A percentile compares a stretch with the other conserved stretches of the same genome.
Evolutionary conservation across 352 stramenopile genomes (phyloP).

Genomic region (Globisporangium cylindrosporum): DNA sequence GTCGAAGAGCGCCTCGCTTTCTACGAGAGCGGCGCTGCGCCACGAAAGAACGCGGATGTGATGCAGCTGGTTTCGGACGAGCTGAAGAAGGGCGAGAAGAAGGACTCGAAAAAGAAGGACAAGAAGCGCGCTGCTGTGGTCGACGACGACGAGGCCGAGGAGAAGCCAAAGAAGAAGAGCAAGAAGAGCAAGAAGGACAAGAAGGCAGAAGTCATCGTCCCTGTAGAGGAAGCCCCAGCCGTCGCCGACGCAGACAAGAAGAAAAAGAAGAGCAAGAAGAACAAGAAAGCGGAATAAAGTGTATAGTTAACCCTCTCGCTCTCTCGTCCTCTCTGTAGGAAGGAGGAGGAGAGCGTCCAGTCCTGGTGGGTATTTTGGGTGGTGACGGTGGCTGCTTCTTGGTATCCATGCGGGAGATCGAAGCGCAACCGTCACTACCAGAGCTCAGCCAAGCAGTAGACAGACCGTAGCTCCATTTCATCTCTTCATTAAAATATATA

Average conservation of each 20-base stretch:
- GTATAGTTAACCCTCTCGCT: constrained; percentile 41
- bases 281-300: constrained; percentile 74
- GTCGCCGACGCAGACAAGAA: constrained; percentile 52
- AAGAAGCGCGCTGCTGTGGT: constrained; percentile 74
- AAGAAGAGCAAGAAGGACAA: constrained; percentile 80
- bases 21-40: constrained; percentile 98
- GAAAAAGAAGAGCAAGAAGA: constrained; percentile 80
- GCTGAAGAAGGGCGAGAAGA: constrained; percentile 78
- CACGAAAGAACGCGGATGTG: constrained; percentile 98
- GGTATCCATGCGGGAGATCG: not conserved
- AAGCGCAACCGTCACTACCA: not conserved
- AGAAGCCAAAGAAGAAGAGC: constrained; percentile 76
- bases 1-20: constrained; percentile 99
- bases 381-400: not conserved
- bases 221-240: constrained; percentile 15
- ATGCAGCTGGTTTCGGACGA: constrained; percentile 95
- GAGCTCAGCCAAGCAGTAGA: constrained; percentile 8
- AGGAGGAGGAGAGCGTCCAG: not conserved
- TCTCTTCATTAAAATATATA: constrained; percentile 21
- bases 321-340: not conserved
- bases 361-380: not conserved
- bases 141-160: constrained; percentile 61
- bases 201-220: constrained; percentile 26
- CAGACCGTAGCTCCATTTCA: constrained; percentile 10
- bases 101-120: constrained; percentile 74